phyloP scores from a whole-genome alignment of 345 rosid genomes.

The Draba incana region DNA sequence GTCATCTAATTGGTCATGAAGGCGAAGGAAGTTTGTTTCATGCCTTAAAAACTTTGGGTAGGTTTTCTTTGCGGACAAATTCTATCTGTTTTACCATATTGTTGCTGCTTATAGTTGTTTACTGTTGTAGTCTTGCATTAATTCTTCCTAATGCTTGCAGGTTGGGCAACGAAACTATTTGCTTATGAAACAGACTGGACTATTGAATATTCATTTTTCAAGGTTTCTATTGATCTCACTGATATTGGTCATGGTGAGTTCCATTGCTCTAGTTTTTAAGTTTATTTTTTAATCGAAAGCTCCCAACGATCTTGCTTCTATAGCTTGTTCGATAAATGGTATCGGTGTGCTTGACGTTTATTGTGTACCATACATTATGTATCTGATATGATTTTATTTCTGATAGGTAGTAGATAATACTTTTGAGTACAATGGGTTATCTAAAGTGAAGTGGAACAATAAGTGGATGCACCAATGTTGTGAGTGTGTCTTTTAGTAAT shows the following conservation, averaged over 20 bases:
- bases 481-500: no score
- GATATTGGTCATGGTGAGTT: conserved; percentile 90
- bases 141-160: conserved; percentile 44
- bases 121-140: not conserved
- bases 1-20: conserved; percentile 84
- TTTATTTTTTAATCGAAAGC: conserved; percentile 3
- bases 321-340: conserved; percentile 1
- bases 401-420: conserved; percentile 6
- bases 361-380: conserved; percentile 6
- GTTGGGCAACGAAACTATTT: conserved; percentile 77
- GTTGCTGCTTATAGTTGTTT: not conserved
- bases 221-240: conserved; percentile 69
- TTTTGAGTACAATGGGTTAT: no score
- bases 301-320: conserved; percentile 14
- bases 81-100: no score
- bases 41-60: conserved; percentile 82
- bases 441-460: no score
- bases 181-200: conserved; percentile 71
- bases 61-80: conserved; percentile 31
- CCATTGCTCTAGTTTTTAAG: conserved; percentile 6
- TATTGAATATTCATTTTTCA: conserved; percentile 74
- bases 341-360: not conserved
- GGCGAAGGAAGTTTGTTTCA: conserved; percentile 90
- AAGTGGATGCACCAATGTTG: no score
- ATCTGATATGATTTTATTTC: not conserved